Evolutionary conservation across 257 asterid genomes (phyloP).

Genomic region (Solanum appendiculatum): DNA sequence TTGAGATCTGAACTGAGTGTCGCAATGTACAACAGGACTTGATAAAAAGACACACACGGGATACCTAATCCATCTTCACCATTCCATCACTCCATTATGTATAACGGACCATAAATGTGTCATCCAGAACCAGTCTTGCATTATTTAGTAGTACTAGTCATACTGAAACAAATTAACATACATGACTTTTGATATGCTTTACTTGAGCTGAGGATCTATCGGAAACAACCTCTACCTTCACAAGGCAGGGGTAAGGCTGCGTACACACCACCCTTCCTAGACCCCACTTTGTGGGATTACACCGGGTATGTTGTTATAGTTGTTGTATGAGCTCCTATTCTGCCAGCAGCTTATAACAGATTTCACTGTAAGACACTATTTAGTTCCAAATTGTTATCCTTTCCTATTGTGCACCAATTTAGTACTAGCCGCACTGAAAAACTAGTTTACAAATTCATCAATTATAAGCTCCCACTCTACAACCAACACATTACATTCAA

Average conservation of each 20-base stretch:
- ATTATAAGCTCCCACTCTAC: background rate
- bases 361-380: background rate
- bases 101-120: background rate
- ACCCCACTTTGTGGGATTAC: background rate
- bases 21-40: background rate
- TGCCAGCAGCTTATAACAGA: background rate
- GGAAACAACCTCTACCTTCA: background rate
- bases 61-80: background rate
- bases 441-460: background rate
- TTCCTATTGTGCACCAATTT: background rate
- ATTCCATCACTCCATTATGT: background rate
- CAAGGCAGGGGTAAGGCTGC: no score
- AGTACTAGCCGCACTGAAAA: background rate
- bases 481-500: background rate
- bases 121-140: background rate
- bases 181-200: background rate
- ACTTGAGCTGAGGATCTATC: background rate
- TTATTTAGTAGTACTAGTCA: background rate
- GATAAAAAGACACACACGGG: background rate
- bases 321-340: background rate
- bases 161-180: background rate
- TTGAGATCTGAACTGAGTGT: background rate
- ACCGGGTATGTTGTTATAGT: background rate
- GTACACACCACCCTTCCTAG: no score
- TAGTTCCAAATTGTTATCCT: background rate